A percentile compares a stretch with the other conserved stretches of the same genome.
These are phyloP conservation scores for Spathaspora hagerdaliae DNA, from an alignment of 805 yeast species.

Conservation along the genomic window DNA sequence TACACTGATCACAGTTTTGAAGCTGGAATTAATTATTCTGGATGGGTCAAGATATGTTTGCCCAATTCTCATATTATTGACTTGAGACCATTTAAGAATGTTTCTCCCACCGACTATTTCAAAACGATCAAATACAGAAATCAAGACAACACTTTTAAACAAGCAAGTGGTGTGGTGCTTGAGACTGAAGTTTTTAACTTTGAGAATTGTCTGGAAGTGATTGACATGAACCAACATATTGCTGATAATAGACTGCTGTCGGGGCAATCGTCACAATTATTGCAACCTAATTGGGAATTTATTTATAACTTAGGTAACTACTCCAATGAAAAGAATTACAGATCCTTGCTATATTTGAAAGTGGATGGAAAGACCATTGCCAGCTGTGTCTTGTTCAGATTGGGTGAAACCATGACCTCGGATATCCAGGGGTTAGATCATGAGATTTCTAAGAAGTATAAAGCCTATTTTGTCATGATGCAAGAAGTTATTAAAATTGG, in stretches of 20 bases:
- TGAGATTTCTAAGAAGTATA: slow-evolving; percentile 32
- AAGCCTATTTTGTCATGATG: slow-evolving; percentile 47
- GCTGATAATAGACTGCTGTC: slow-evolving; percentile 32
- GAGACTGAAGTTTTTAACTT: slow-evolving; percentile 28
- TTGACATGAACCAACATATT: slow-evolving; percentile 35
- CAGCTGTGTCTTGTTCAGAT: slow-evolving; percentile 37
- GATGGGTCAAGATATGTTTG: slow-evolving; percentile 31
- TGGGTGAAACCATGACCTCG: slow-evolving; percentile 42
- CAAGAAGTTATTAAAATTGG: slow-evolving; percentile 41
- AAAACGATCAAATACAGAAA: slow-evolving; percentile 39
- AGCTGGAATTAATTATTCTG: slow-evolving; percentile 29
- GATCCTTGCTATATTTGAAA: slow-evolving; percentile 34
- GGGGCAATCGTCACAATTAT: slow-evolving; percentile 35
- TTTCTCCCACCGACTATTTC: slow-evolving; percentile 30
- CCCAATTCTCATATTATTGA: slow-evolving; percentile 41
- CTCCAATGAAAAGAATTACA: slow-evolving; percentile 16
- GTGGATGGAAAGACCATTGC: slow-evolving; percentile 35
- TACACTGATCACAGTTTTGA: slow-evolving; percentile 29
- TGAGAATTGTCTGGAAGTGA: slow-evolving; percentile 25
- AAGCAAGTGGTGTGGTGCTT: slow-evolving; percentile 30
- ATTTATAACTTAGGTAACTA: slow-evolving; percentile 23
- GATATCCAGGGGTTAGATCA: slow-evolving; percentile 43
- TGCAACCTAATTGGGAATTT: slow-evolving; percentile 27
- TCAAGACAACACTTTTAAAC: slow-evolving; percentile 29
- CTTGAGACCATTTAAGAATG: slow-evolving; percentile 28